These are phyloP conservation scores for Geosmithia morbida DNA, from an alignment of 2,329 filamentous ascomycete genomes.

Conservation along the genomic window DNA sequence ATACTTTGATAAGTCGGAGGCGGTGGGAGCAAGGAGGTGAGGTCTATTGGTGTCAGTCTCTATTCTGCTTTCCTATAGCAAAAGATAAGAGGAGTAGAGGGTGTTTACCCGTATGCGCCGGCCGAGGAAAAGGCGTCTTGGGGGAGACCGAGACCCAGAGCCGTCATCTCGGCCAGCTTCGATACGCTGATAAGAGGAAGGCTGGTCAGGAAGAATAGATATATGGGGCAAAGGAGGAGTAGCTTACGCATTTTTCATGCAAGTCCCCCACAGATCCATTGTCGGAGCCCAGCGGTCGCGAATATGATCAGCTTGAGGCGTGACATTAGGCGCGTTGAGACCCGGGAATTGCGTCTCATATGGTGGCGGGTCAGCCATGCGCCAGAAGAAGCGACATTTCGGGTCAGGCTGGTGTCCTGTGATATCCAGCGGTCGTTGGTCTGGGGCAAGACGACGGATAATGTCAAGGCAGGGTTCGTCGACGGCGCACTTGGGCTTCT, in stretches of 20 bases:
- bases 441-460: slow-evolving; percentile 36
- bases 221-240: not conserved
- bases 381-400: slow-evolving; percentile 51
- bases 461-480: slow-evolving; percentile 45
- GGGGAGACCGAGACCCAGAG: slow-evolving; percentile 38
- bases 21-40: slow-evolving; percentile 45
- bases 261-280: slow-evolving; percentile 42
- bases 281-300: slow-evolving; percentile 33
- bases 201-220: not conserved
- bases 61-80: not conserved
- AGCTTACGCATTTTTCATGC: slow-evolving; percentile 46
- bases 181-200: slow-evolving; percentile 24
- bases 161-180: slow-evolving; percentile 43
- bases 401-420: slow-evolving; percentile 40
- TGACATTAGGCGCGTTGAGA: slow-evolving; percentile 39
- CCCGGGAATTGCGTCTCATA: slow-evolving; percentile 40
- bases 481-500: slow-evolving; percentile 49
- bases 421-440: slow-evolving; percentile 43
- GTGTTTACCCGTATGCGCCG: slow-evolving; percentile 35
- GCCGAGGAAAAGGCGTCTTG: slow-evolving; percentile 37
- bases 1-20: slow-evolving; percentile 41
- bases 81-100: slow-evolving; percentile 1
- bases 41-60: slow-evolving; percentile 22
- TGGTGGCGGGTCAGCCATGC: slow-evolving; percentile 38
- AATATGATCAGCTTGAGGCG: slow-evolving; percentile 33